Conservation (phyloP, 225 moss, liverwort and hornwort genomes). For the Neckera pumila region DNA sequence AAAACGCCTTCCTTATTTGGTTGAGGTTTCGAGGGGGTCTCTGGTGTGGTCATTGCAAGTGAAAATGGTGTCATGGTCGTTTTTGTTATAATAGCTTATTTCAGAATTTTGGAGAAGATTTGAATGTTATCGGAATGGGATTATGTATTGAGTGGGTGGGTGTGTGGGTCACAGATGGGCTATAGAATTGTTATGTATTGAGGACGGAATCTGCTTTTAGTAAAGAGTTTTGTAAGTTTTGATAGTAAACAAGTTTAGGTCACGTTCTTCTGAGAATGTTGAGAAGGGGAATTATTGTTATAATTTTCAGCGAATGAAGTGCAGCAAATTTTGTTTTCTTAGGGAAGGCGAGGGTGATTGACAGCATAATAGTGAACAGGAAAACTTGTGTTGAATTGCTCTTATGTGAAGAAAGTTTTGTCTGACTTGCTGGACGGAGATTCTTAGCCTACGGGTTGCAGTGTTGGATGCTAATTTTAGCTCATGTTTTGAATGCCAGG, state of each 20-base stretch:
- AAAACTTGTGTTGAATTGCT: slow-evolving; percentile 2
- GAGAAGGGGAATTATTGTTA: neutral
- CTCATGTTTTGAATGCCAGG: slow-evolving; percentile 21
- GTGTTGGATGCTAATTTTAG: neutral
- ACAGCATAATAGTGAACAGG: neutral
- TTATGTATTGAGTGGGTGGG: neutral
- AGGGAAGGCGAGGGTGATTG: neutral
- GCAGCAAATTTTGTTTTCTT: neutral
- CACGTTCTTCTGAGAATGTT: neutral
- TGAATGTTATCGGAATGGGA: neutral
- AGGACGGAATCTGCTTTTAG: neutral
- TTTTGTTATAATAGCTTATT: neutral
- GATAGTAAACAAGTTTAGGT: neutral
- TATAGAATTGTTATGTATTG: neutral
- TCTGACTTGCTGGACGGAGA: neutral
- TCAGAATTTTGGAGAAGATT: neutral
- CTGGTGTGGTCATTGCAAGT: neutral
- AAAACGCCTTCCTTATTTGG: neutral
- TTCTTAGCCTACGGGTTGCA: neutral
- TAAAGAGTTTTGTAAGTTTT: neutral
- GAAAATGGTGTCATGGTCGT: neutral
- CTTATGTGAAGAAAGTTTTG: neutral
- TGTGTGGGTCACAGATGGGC: neutral
- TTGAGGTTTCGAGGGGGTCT: neutral
- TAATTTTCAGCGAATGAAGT: neutral